Evolutionary conservation across 208 protist species (phyloP).

Genomic region (Sergeia podlipaevii): DNA sequence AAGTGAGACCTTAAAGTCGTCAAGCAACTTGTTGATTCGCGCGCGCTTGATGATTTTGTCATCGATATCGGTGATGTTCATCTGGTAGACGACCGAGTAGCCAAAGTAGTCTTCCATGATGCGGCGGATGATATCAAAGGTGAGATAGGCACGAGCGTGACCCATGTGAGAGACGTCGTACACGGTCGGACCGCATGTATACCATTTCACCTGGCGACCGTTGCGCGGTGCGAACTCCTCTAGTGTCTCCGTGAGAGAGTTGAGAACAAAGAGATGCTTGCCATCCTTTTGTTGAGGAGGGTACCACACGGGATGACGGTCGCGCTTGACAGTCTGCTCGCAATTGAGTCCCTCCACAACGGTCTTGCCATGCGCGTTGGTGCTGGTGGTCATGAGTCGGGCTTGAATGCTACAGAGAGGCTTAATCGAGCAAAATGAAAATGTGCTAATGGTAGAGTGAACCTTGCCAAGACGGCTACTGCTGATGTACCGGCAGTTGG

Average conservation of each 20-base stretch:
- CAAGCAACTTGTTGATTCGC: slow-evolving; percentile 84
- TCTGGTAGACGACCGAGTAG: slow-evolving; percentile 90
- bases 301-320: slow-evolving; percentile 78
- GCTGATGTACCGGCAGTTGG: neutral
- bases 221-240: slow-evolving; percentile 67
- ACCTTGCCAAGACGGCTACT: neutral
- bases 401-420: neutral
- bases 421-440: neutral
- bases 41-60: slow-evolving; percentile 99
- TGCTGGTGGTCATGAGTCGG: neutral
- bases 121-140: slow-evolving; percentile 97
- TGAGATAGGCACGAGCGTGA: slow-evolving; percentile 98
- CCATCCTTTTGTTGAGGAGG: slow-evolving; percentile 34
- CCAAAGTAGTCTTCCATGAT: slow-evolving; percentile 97
- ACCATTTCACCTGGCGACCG: slow-evolving; percentile 86
- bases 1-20: slow-evolving; percentile 53
- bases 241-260: slow-evolving; percentile 81
- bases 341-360: slow-evolving; percentile 35
- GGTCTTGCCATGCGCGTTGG: neutral
- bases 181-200: slow-evolving; percentile 98
- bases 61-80: slow-evolving; percentile 99
- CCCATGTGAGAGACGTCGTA: slow-evolving; percentile 98
- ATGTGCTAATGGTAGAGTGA: neutral
- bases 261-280: slow-evolving; percentile 50
- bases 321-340: slow-evolving; percentile 36